Percentiles rank a stretch among this genome's conserved stretches.
These are phyloP conservation scores for Vitis vinifera DNA, from an alignment of 164 flowering plant genomes.

Conservation along the genomic window ASM3070453v1 NC_081822.1:13578001-13578500, in stretches of 20 bases:
- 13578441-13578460: constrained; percentile 65
- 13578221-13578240: constrained; percentile 58
- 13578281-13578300: constrained; percentile 57
- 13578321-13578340: constrained; percentile 57
- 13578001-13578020: too few species aligned
- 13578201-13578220: constrained; percentile 57
- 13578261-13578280: constrained; percentile 62
- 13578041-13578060: too few species aligned
- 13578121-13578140: not conserved
- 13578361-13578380: constrained; percentile 66
- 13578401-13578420: constrained; percentile 60
- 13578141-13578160: constrained; percentile 43
- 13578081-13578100: too few species aligned
- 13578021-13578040: too few species aligned
- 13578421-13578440: constrained; percentile 61
- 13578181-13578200: constrained; percentile 52
- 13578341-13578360: constrained; percentile 38
- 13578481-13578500: constrained; percentile 66
- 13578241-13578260: constrained; percentile 62
- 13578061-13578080: too few species aligned
- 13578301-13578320: constrained; percentile 51
- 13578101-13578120: too few species aligned
- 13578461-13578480: constrained; percentile 73
- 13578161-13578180: constrained; percentile 54
- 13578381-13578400: constrained; percentile 48